Base-by-base conservation (phyloP, 495 filamentous ascomycete species). In the Antarctomyces pellizariae region DNA sequence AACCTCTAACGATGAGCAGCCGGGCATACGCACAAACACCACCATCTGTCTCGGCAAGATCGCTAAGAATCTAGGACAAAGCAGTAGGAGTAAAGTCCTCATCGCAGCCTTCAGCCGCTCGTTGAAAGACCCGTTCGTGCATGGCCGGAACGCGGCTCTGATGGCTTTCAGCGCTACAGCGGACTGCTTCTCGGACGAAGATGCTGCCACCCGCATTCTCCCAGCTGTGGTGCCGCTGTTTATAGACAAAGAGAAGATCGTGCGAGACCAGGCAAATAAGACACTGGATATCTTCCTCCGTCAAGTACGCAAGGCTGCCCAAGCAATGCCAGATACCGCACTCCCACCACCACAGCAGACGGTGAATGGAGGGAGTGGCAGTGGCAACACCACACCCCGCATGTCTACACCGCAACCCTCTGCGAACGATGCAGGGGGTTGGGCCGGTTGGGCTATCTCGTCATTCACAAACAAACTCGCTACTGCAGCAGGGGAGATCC, bases 391-490 rank as follows among this genome's bases (percentile, higher is more conserved):
- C 5, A 33, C 40, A 2, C 67, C 75, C 3, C 64, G 76, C 12
- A 83, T 89, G 54, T 72, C 70, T 31, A 86, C 76, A 1, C 60
- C 67, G 3, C 70, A 74, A 29, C 44, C 58, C 1, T 47, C 47
- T 18, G 51, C 50, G 7, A 66, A 57, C 29, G 67, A 73, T 30
- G 65, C 68, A 8, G 64, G 69, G 2, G 51, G 54, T 13, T 93
- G 84, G 89, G 67, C 84, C 3, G 86, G 89, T 22, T 97, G 86
- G 86, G 86, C 86, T 0, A 91, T 97, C 24, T 92, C 86, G 2
- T 90, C 78, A n/a, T 93, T 97, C 48, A 92, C 86, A 3, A 92
- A 92, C 47, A 93, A 89, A 40, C 43, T 97, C 15, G 65, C 75
- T 7, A 47, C 77, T 2, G 77, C 79, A 2, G 71, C 68, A 15